Base-by-base conservation (phyloP, 495 filamentous ascomycete genomes). In the Durotheca rogersii region DNA sequence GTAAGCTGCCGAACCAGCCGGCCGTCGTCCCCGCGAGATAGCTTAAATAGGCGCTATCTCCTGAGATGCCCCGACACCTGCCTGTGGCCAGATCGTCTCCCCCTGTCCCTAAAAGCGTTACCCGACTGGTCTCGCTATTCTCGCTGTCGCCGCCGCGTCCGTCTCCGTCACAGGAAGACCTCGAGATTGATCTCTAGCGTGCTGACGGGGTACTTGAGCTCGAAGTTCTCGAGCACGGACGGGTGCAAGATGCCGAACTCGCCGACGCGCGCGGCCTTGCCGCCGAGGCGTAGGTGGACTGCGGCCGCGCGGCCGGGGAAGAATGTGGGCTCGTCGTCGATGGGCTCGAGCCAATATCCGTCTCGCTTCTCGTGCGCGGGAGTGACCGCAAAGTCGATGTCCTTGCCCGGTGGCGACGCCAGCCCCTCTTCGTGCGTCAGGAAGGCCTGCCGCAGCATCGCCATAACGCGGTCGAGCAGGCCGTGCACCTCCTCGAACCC, bases 401-500 rank as follows among this genome's bases (percentile, higher is more conserved):
- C 67, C 63, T 80, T 76, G 9, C 72, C 73, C 34, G 53, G 17
- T 9, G 29, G 12, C 1, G 38, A 5, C 38, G 71, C 61, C 14
- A 89, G 66, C 1, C 84, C 85, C 58, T 90, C 87, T 51, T 90
- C 87, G 46, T 78, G 73, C 4, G 81, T 86, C 35, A 90, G 71
- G 73, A 95, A 95, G 29, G 83, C 81, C 17, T 79, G 83, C 58
- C 87, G 87, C 37, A 99, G 77, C 94, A 99, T 97, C 32, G 86
- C 73, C 81, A 99, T 85, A 46, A 96, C 73, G 11, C 93, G 84
- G 64, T 97, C 93, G 19, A 99, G 68, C 53, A 99, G 74, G 39
- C 93, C 94, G 73, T 97, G 94, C 4, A 99, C 90, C 40, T 94
- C 73, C 69, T 99, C 94, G 70, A 99, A 99, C 12, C 93, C 93